Conservation (phyloP, 1,139 yeast species). For the Magnusiomyces clavatus region DNA sequence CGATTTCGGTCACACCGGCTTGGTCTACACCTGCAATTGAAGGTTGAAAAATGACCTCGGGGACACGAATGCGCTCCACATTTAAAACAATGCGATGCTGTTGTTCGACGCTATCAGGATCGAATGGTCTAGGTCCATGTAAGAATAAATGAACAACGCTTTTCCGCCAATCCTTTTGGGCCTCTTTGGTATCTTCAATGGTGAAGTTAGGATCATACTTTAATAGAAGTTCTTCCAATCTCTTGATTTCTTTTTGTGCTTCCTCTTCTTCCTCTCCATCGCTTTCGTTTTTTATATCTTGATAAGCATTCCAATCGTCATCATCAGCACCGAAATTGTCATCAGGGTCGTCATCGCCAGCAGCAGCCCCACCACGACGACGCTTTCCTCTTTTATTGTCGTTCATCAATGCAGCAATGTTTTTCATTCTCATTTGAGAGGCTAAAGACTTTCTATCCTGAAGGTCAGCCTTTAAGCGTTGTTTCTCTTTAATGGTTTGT, state of each 20-base stretch:
- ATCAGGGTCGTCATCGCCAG: conserved; percentile 74
- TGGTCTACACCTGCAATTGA: conserved; percentile 92
- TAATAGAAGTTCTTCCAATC: conserved; percentile 65
- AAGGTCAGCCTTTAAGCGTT: conserved; percentile 66
- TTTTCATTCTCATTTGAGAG: conserved; percentile 88
- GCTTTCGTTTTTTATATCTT: conserved; percentile 69
- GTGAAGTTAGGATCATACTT: conserved; percentile 80
- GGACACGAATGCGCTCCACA: conserved; percentile 83
- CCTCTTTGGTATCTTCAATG: conserved; percentile 75
- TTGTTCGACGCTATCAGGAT: conserved; percentile 55
- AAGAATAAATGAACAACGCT: conserved; percentile 74
- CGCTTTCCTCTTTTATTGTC: conserved; percentile 35
- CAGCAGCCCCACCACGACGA: conserved; percentile 21
- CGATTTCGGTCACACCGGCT: conserved; percentile 78
- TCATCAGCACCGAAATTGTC: conserved; percentile 96
- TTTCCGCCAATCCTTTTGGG: conserved; percentile 79
- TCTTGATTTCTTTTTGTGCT: conserved; percentile 55
- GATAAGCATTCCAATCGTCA: conserved; percentile 89
- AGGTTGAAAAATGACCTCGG: conserved; percentile 92
- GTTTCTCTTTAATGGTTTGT: conserved; percentile 54
- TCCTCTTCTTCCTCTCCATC: conserved; percentile 72
- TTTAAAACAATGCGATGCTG: conserved; percentile 87
- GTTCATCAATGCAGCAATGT: conserved; percentile 79
- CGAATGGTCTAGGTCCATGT: conserved; percentile 78
- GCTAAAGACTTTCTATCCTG: conserved; percentile 86